Evolutionary conservation across 2,329 filamentous ascomycete genomes (phyloP), one percentile per base, ranked within the genome.

Genomic region (Fonsecaea multimorphosa): DNA sequence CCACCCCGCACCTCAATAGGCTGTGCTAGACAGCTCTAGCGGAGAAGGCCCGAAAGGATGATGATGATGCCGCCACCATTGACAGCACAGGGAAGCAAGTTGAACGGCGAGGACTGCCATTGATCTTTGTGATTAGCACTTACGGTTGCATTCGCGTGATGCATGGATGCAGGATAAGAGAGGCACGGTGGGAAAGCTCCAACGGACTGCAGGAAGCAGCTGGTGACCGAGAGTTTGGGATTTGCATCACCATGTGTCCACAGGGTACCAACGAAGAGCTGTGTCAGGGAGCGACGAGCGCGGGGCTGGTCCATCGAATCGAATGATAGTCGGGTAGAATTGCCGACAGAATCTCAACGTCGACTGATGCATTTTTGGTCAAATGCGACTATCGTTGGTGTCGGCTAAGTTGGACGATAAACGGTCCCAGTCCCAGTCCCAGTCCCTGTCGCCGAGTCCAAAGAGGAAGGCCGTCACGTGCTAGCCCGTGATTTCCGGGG

Each of bases 1-100:
- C 11, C 58, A 34, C 58, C 58, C 58, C 58, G 58, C 58, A 60
- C 52, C 46, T 52, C 40, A 29, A 40, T 31, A 31, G 27, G 9
- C 31, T 46, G 12, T 44, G 31, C n/a, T 31, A 32, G 14, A 46
- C 38, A 22, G n/a, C 56, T 19, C 24, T 29, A n/a, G 22, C n/a
- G 27, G 56, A 49, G 44, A 49, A 49, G 44, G 22, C 44, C 44
- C 44, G 40, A 22, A n/a, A 27, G n/a, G 29, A 22, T 16, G 29
- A 22, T n/a, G n/a, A 60, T 60, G 58, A 51, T 52, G 44, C 44
- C 16, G 27, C n/a, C n/a, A n/a, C n/a, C n/a, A n/a, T 49, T 49
- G 56, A 58, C 51, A 3, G 14, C 14, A 19, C 8, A 16, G 16
- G 7, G 2, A 34, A 31, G 12, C 49, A 7, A 31, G 29, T 22